Evolutionary conservation across 805 yeast species (phyloP), one percentile per base, ranked within the genome.

Genomic region (Grigorovia transvaalensis): DNA sequence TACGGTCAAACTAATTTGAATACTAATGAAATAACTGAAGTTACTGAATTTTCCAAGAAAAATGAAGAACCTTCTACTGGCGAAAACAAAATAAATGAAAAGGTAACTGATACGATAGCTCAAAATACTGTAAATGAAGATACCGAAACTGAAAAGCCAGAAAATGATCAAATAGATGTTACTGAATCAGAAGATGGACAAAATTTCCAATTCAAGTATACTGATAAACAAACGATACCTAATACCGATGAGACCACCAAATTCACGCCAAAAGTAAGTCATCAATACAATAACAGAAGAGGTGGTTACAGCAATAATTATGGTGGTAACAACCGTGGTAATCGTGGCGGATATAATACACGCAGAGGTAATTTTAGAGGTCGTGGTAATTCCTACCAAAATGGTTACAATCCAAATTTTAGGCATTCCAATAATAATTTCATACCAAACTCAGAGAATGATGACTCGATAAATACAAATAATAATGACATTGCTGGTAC

Each of bases 131-230:
- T 27, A 38, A 17, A 15, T 33, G 44, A 18, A 35, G 19, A 40
- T 8, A 18, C 7, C 7, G n/a, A n/a, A 11, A 47, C 12, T 11
- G 44, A 20, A 40, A 33, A 23, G 17, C 13, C 12, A 38, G 4
- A 4, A 33, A 33, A 33, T 33, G 38, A 33, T 33, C 15, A 11
- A 15, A 12, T 9, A 19, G n/a, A 4, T 33, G 9, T 11, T 33
- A 33, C 4, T 33, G 15, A 33, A 33, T 33, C 15, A 8, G 38
- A 33, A 17, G 40, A 17, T 15, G 19, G 11, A 4, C 49, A 52
- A 44, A 33, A 38, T 17, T 59, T 59, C 30, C 52, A 55, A 17
- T 59, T 58, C 47, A 59, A 58, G 44, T 53, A 57, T 45, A 20
- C n/a, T 35, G 50, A 47, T 17, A 47, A 47, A 47, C 44, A 38